Evolutionary conservation across 208 protist species (phyloP), one percentile per base, ranked within the genome.

Genomic region (Lotmaria passim): DNA sequence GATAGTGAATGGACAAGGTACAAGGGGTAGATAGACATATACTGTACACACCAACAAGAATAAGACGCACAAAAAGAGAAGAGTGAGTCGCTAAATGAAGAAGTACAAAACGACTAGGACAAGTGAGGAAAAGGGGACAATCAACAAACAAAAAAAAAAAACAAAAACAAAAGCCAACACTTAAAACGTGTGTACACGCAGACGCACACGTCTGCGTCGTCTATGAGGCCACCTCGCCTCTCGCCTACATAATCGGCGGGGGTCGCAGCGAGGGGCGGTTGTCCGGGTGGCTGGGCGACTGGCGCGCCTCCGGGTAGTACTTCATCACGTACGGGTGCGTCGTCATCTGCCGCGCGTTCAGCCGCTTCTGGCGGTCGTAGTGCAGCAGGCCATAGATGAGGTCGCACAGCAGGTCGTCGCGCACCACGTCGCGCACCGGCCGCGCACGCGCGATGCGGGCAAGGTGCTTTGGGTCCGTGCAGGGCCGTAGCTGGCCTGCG

Each of bases 271-370:
- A 75, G 55, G 68, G 23, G 51, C 87, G 76, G 78, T 89, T 89
- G 61, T 86, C 80, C 26, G 84, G 81, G 78, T 86, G 62, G 80
- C 72, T 89, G 61, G 87, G 74, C 47, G 87, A 79, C 61, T 82
- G 68, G 68, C 72, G 73, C 36, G 79, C 59, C 85, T 94, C 84
- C 14, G 86, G 86, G 77, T 87, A 94, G 85, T 93, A 92, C 76
- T 90, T 91, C 53, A 79, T 61, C 36, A 94, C 86, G 75, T 91
- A 94, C 31, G 86, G 86, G 64, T 94, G 89, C 46, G 62, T 81
- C 47, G 81, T 73, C 80, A 92, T 89, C 56, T 94, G 82, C 21
- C 86, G 55, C 41, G 88, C 88, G 56, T 46, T 90, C 53, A 87
- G 58, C 51, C 87, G 84, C 73, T 82, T 81, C 75, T 77, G 81